Conservation (phyloP, 129 eudicot species). For the Flaveria sonorensis region DNA sequence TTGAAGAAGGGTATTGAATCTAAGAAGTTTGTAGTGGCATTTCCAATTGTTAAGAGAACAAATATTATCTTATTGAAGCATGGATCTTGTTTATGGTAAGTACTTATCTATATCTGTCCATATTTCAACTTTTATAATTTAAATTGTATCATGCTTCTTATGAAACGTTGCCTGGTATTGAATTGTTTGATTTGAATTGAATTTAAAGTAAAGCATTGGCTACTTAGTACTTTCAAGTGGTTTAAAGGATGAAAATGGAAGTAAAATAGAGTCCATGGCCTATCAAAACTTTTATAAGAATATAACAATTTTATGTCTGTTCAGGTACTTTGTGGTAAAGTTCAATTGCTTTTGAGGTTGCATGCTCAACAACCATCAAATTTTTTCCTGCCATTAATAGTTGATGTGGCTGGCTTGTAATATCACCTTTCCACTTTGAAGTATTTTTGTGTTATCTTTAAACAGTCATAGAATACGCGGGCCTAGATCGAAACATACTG, state of each 20-base stretch:
- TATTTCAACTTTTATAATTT: background rate
- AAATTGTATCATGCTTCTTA: background rate
- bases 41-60: conserved; percentile 42
- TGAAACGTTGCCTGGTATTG: background rate
- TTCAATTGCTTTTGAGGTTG: background rate
- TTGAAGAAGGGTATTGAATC: conserved; percentile 52
- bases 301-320: conserved; percentile 6
- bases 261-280: background rate
- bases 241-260: background rate
- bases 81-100: conserved; percentile 60
- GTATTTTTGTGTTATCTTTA: background rate
- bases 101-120: conserved; percentile 9
- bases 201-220: background rate
- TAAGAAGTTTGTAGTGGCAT: conserved; percentile 33
- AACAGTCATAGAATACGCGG: background rate
- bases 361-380: background rate
- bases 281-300: background rate
- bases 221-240: background rate
- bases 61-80: conserved; percentile 53
- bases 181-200: background rate
- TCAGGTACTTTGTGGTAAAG: background rate
- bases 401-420: background rate
- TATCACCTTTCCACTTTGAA: background rate
- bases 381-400: background rate
- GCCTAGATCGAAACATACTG: background rate